Evolutionary conservation across 1,139 yeast genomes (phyloP).

Genomic region (Saccharomyces hybrid): DNA sequence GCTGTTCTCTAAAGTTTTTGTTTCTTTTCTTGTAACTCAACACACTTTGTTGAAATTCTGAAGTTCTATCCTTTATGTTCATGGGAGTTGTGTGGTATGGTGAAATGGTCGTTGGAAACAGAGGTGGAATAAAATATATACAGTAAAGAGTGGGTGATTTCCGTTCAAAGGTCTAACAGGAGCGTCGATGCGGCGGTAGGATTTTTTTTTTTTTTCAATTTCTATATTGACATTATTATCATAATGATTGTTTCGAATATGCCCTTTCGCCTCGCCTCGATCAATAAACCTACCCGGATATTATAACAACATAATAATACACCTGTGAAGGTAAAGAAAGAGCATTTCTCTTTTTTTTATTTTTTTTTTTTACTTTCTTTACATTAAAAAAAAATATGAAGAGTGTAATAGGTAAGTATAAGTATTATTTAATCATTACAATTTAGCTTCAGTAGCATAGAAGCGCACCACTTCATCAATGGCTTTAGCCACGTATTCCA

Average conservation of each 20-base stretch:
- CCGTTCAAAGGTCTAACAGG: neutral
- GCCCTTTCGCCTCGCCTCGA: neutral
- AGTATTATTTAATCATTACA: neutral
- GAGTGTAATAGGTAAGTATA: neutral
- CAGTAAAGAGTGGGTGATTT: neutral
- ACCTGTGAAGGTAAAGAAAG: neutral
- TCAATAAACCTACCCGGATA: neutral
- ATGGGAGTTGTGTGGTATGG: slow-evolving; percentile 7
- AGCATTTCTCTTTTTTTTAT: neutral
- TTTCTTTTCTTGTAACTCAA: slow-evolving; percentile 24
- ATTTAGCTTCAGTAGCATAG: slow-evolving; percentile 27
- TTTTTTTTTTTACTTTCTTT: neutral
- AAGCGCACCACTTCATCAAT: slow-evolving; percentile 69
- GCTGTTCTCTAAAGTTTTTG: slow-evolving; percentile 7
- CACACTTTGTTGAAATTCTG: slow-evolving; percentile 32
- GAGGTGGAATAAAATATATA: neutral
- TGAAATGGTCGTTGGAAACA: neutral
- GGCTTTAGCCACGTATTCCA: slow-evolving; percentile 71
- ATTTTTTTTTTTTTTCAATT: neutral
- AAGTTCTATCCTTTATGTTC: slow-evolving; percentile 31
- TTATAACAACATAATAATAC: neutral
- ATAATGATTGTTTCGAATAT: neutral
- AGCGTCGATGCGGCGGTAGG: neutral
- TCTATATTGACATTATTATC: neutral
- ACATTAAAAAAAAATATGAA: neutral